Conservation (phyloP, 192 early-diverging fungal species). For the Entomortierella lignicola region DNA sequence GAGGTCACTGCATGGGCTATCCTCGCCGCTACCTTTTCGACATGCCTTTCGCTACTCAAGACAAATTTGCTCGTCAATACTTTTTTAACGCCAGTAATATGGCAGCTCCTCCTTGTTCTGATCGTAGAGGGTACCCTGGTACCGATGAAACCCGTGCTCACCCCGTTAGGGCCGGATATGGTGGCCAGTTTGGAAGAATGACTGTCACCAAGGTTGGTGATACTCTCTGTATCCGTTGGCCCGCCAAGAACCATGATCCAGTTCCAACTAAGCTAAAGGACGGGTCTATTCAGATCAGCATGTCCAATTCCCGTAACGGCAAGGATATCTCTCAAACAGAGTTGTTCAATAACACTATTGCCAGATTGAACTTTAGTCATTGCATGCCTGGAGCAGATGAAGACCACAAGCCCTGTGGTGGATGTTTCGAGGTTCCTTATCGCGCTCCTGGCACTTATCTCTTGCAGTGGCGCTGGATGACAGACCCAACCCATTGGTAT, state of each 20-base stretch:
- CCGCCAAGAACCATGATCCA: slow-evolving; percentile 17
- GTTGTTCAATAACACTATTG: slow-evolving; percentile 23
- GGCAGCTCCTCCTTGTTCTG: no score
- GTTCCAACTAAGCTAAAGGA: slow-evolving; percentile 9
- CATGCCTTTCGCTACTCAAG: slow-evolving; percentile 10
- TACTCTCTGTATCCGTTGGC: slow-evolving; percentile 2
- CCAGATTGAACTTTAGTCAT: slow-evolving; percentile 10
- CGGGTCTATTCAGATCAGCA: slow-evolving; percentile 21
- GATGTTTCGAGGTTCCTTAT: slow-evolving; percentile 23
- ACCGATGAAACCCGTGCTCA: slow-evolving; percentile 18
- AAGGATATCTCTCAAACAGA: slow-evolving; percentile 12
- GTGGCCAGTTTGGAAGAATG: slow-evolving; percentile 17
- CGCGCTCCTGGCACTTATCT: slow-evolving; percentile 19
- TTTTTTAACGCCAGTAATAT: background rate
- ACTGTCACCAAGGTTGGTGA: slow-evolving; percentile 24
- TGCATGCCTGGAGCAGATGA: slow-evolving; percentile 19
- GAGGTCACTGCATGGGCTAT: slow-evolving; percentile 18
- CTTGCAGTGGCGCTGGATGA: slow-evolving; percentile 31
- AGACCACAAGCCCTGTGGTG: slow-evolving; percentile 14
- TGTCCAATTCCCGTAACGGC: slow-evolving; percentile 16
- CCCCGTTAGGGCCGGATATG: slow-evolving; percentile 10
- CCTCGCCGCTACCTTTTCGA: slow-evolving; percentile 19
- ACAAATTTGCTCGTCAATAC: slow-evolving; percentile 11
- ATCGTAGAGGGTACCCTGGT: background rate
- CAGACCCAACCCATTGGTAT: slow-evolving; percentile 16